Evolutionary conservation across 768 basidiomycete genomes (phyloP), one percentile per base, ranked within the genome.

Genomic region (Tricholoma flavovirens): DNA sequence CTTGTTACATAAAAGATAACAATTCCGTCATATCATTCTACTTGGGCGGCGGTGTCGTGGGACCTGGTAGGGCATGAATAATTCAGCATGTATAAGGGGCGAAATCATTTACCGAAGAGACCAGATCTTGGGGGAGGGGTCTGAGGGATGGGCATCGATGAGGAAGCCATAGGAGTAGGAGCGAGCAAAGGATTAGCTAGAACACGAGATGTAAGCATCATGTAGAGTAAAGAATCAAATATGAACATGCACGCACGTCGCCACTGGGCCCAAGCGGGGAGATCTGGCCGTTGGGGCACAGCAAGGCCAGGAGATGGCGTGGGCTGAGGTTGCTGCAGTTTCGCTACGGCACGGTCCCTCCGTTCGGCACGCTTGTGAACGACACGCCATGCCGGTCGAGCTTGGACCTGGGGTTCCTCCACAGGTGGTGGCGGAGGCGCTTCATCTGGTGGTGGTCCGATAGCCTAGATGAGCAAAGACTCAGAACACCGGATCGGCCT

Each of bases 231-330:
- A 22, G 49, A 43, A 12, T 49, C n/a, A 4, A 15, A 19, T 53
- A 38, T 45, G 36, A 51, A 35, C 33, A 49, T 22, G 10, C 6
- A 77, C 82, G 53, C 66, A 92, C 89, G 90, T 75, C 84, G 78
- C 90, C 89, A 92, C 62, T 90, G 88, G 0, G 89, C 83, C 90
- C 90, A 92, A 1, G 90, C 81, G n/a, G 88, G 88, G 26, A 82
- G 17, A 33, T 79, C 77, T 0, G 79, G 77, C 62, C 81, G 79
- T 0, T 81, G 74, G 1, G 77, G 72, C 0, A 77, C 73, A 0
- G 75, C 75, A 15, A 73, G 75, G 11, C 74, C 66, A 4, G 69
- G 66, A 0, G 73, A 65, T 1, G 76, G 69, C 5, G 78, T 73
- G 14, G 73, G 75, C 4, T 73, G 70, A 1, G 72, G 67, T 2